Percentiles rank a stretch among this genome's conserved stretches.
phyloP scores from a whole-genome alignment of 1,139 yeast species.

The Ogataea hybrid region DNA sequence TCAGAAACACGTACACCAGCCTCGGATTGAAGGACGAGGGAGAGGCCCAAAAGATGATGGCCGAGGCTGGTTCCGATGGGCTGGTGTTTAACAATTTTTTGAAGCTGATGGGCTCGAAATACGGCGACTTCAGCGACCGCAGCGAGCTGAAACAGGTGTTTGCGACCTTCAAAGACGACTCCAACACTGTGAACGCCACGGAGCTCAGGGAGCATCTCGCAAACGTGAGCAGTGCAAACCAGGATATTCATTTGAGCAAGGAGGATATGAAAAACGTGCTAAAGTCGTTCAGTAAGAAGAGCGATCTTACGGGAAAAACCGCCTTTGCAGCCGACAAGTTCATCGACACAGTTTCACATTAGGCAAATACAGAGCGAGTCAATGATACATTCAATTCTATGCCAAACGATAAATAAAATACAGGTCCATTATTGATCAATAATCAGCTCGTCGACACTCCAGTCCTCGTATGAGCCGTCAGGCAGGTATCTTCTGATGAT shows the following conservation, averaged over 20 bases:
- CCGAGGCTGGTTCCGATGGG: slow-evolving; percentile 34
- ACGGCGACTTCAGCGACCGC: slow-evolving; percentile 56
- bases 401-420: slow-evolving; percentile 10
- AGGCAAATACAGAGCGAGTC: slow-evolving; percentile 2
- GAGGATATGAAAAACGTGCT: slow-evolving; percentile 52
- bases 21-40: slow-evolving; percentile 41
- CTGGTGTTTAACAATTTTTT: slow-evolving; percentile 70
- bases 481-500: slow-evolving; percentile 96
- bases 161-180: slow-evolving; percentile 41
- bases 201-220: slow-evolving; percentile 5
- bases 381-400: slow-evolving; percentile 2
- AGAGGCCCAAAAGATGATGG: slow-evolving; percentile 50
- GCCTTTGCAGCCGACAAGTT: slow-evolving; percentile 58
- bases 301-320: slow-evolving; percentile 55
- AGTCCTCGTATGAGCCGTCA: slow-evolving; percentile 95
- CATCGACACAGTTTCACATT: slow-evolving; percentile 41
- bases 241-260: slow-evolving; percentile 25
- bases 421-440: slow-evolving; percentile 54
- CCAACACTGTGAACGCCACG: slow-evolving; percentile 30
- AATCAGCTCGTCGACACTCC: slow-evolving; percentile 98
- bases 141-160: slow-evolving; percentile 64
- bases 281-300: slow-evolving; percentile 52
- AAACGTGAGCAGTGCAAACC: slow-evolving; percentile 5
- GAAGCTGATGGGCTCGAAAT: slow-evolving; percentile 61
- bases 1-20: slow-evolving; percentile 53